A percentile compares a stretch with the other conserved stretches of the same genome.
These are phyloP conservation scores for Geosmithia putterillii DNA, from an alignment of 2,329 filamentous ascomycete species.

Conservation along the genomic window DNA sequence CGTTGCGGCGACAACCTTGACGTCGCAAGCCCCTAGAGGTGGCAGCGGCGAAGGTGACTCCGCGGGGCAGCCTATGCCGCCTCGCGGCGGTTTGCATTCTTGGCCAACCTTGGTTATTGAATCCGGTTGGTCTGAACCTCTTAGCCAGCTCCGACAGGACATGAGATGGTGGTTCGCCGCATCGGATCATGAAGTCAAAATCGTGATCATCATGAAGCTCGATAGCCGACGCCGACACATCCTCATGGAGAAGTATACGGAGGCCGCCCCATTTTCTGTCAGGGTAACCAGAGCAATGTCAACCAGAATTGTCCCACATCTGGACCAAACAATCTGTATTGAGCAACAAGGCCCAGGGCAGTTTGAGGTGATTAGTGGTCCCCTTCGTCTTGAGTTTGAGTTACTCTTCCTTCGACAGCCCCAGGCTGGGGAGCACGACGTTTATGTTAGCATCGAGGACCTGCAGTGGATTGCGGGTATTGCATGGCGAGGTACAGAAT, in stretches of 20 bases:
- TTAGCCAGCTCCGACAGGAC: slow-evolving; percentile 1
- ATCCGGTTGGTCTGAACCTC: slow-evolving; percentile 1
- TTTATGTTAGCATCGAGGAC: not conserved
- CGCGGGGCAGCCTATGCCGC: not conserved
- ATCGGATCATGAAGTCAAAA: slow-evolving; percentile 5
- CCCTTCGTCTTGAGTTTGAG: not conserved
- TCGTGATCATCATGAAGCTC: slow-evolving; percentile 4
- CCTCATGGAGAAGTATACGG: not conserved
- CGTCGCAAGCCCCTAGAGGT: not conserved
- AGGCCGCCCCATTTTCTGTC: not conserved
- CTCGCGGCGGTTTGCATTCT: not conserved
- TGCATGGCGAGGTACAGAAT: not conserved
- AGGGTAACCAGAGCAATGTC: not conserved
- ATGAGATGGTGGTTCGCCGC: slow-evolving; percentile 5
- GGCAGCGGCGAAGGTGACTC: not conserved
- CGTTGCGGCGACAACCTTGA: not conserved
- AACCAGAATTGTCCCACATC: not conserved
- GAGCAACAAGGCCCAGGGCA: not conserved
- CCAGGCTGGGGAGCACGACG: not conserved
- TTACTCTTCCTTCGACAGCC: not conserved
- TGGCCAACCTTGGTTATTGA: slow-evolving; percentile 5
- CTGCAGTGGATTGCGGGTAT: not conserved
- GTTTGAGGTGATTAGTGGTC: not conserved
- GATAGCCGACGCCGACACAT: not conserved
- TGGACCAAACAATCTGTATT: not conserved